Evolutionary conservation across 2,329 filamentous ascomycete species (phyloP).

Genomic region (Tricladium varicosporioides): DNA sequence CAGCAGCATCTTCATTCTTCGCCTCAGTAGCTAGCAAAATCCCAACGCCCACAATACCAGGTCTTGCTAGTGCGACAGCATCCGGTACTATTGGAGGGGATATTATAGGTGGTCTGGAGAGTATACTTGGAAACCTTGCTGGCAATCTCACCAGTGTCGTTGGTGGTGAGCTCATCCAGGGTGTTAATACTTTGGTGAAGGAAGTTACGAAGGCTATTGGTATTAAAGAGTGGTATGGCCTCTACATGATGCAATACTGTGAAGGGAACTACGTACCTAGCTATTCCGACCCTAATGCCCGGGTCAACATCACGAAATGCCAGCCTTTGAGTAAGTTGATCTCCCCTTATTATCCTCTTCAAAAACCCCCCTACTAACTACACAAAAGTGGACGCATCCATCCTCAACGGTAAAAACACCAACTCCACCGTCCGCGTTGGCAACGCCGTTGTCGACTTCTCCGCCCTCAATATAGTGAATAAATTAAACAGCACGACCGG

Average conservation of each 20-base stretch:
- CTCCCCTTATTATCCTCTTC: not conserved
- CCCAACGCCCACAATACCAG: slow-evolving; percentile 1
- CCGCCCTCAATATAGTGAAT: slow-evolving; percentile 18
- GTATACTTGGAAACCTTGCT: slow-evolving; percentile 1
- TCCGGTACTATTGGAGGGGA: not conserved
- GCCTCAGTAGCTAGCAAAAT: slow-evolving; percentile 3
- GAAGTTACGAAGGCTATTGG: slow-evolving; percentile 9
- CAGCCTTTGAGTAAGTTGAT: slow-evolving; percentile 13
- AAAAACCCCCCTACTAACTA: not conserved
- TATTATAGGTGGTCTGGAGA: slow-evolving; percentile 7
- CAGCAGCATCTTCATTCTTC: slow-evolving; percentile 18
- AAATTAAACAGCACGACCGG: slow-evolving; percentile 10
- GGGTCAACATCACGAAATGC: slow-evolving; percentile 9
- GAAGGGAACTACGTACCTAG: slow-evolving; percentile 11
- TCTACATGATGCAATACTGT: slow-evolving; percentile 19
- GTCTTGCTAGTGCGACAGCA: not conserved
- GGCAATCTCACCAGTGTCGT: slow-evolving; percentile 9
- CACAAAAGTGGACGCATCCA: not conserved
- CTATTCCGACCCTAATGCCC: slow-evolving; percentile 7
- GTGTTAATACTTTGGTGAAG: slow-evolving; percentile 9
- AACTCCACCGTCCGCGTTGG: slow-evolving; percentile 18
- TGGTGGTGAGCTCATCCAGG: slow-evolving; percentile 3
- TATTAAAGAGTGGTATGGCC: slow-evolving; percentile 18
- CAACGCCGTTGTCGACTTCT: slow-evolving; percentile 18
- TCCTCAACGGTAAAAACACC: slow-evolving; percentile 3